These are phyloP conservation scores for Picochlorum sp. DNA, from an alignment of 139 green algal genomes.

Conservation along the genomic window DNA sequence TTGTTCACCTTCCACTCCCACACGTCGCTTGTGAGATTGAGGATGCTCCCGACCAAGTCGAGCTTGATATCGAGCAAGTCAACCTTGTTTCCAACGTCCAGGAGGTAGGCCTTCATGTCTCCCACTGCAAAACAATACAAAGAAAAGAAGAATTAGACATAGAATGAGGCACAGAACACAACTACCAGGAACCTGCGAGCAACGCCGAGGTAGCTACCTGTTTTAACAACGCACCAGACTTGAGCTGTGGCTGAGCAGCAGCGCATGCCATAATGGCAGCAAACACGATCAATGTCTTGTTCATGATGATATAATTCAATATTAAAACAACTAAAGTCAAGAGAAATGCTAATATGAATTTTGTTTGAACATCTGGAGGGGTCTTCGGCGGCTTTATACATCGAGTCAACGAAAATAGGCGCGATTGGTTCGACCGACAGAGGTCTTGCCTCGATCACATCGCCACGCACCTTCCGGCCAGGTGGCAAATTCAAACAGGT, in stretches of 20 bases:
- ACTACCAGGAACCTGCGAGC: too few relatives aligned
- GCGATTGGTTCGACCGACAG: too few relatives aligned
- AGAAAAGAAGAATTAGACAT: not conserved
- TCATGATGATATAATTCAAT: too few relatives aligned
- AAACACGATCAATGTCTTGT: not conserved
- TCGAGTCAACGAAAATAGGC: too few relatives aligned
- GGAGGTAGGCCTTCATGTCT: conserved; percentile 1
- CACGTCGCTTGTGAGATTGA: not conserved
- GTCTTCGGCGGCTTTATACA: too few relatives aligned
- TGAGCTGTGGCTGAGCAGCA: conserved; percentile 4
- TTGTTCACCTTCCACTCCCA: not conserved
- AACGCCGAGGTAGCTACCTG: too few relatives aligned
- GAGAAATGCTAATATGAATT: too few relatives aligned
- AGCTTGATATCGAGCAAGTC: not conserved
- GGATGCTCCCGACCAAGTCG: not conserved
- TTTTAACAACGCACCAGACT: not conserved
- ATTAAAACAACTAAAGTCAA: too few relatives aligned
- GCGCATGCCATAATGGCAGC: not conserved
- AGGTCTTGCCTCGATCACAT: too few relatives aligned
- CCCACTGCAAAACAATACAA: not conserved
- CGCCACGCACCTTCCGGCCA: too few relatives aligned
- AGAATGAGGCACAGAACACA: not conserved
- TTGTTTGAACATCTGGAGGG: too few relatives aligned
- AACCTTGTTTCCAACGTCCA: conserved; percentile 2
- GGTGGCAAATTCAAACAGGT: too few relatives aligned